Conservation (phyloP, 495 filamentous ascomycete species). For the Astrocystis sublimbata region DNA sequence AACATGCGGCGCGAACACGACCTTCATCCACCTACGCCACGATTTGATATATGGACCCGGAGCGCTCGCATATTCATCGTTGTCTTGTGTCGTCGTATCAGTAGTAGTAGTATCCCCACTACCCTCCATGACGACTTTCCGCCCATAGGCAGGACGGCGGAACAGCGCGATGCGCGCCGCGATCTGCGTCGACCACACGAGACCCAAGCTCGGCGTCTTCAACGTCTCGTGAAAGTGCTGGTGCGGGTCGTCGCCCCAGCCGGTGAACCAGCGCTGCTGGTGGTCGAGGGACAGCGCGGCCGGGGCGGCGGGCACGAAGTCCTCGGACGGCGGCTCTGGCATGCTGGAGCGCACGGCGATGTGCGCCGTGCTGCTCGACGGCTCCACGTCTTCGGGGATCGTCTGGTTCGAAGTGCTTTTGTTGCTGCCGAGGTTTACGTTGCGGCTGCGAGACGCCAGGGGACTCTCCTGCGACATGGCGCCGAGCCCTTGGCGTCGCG, state of each 20-base stretch:
- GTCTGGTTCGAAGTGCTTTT: neutral
- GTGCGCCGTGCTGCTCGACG: conserved; percentile 27
- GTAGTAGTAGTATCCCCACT: neutral
- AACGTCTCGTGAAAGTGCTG: conserved; percentile 36
- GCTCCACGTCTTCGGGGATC: conserved; percentile 9
- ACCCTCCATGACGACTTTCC: conserved; percentile 32
- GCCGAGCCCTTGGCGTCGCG: neutral
- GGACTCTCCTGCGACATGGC: conserved; percentile 39
- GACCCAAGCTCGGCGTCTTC: conserved; percentile 84
- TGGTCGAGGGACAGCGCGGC: conserved; percentile 71
- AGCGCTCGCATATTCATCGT: conserved; percentile 32
- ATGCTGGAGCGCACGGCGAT: conserved; percentile 34
- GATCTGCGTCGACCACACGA: conserved; percentile 90
- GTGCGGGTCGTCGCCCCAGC: conserved; percentile 72
- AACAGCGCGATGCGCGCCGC: conserved; percentile 77
- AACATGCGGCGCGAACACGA: conserved; percentile 77
- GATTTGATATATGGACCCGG: conserved; percentile 30
- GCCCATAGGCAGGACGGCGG: conserved; percentile 55
- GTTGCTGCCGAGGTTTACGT: neutral
- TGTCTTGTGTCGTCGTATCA: conserved; percentile 21
- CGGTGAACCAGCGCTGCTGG: conserved; percentile 91
- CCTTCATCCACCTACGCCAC: conserved; percentile 70
- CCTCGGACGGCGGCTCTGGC: conserved; percentile 28
- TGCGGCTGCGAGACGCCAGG: conserved; percentile 37
- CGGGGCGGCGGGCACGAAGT: conserved; percentile 32